Evolutionary conservation across 805 yeast species (phyloP), one percentile per base, ranked within the genome.

Genomic region (Candida taoyuanica): DNA sequence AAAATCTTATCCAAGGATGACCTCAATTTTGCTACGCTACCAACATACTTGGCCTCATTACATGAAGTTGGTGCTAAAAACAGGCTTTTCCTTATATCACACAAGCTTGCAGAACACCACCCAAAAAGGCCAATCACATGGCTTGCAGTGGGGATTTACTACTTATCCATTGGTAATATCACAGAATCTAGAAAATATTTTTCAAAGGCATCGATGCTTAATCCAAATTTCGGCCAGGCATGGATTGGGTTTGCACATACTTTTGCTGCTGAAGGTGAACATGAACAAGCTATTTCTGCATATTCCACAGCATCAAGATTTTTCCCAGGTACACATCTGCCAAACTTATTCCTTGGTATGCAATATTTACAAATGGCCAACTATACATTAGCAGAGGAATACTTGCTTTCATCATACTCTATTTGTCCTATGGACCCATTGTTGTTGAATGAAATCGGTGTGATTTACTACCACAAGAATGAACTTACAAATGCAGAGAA

Each of bases 181-280:
- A 59, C 78, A 5, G 97, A 89, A 47, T 96, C 98, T 0, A 69
- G 98, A 42, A 74, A 83, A 46, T 87, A 75, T 55, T 93, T 88
- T 62, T 81, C 93, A 29, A 88, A 86, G 57, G 89, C 97, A 0
- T 86, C 97, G 1, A 70, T 88, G 48, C 61, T 89, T 43, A 83
- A 87, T 52, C 94, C 98, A 3, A 85, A 81, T 48, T 88, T 85
- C 64, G 94, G 93, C 0, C 91, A 85, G 36, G 95, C 98, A 2
- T 93, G 98, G 98, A 79, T 93, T 24, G 98, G 97, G 3, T 93
- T 93, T 65, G 98, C 98, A 1, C 98, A 91, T 55, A 89, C 98
- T 0, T 93, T 89, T 73, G 96, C 96, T 0, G 81, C 85, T 3
- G 98, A 93, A 59, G 95, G 96, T n/a, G 99, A 93, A 61, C 97